Base-by-base conservation (phyloP, 371 early-diverging fungal genomes). In the Dinochytrium kinnereticum region DNA sequence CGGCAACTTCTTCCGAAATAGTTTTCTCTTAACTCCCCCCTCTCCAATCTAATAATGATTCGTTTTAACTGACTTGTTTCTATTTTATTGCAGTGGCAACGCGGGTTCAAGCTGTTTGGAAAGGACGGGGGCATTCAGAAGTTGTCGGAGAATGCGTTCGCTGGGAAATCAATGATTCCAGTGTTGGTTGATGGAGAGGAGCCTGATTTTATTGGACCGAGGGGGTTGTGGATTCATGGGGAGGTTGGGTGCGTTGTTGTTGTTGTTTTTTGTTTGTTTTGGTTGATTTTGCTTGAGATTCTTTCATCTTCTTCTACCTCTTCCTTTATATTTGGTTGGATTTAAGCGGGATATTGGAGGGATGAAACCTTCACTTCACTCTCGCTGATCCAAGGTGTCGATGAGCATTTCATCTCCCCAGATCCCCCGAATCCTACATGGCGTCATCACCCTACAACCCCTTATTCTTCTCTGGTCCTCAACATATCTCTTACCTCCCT, bases 161-260 rank as follows among this genome's bases (percentile, higher is more conserved):
- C 69, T 24, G 40, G 69, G 61, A 33, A 13, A 10, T 71, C 71
- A 7, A 24, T 71, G 36, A 71, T 71, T 38, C 71, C 71, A 2
- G 24, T 71, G 15, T n/a, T 67, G 2, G 21, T 57, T 13, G 71
- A 71, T 40, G 10, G 24, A 19, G 64, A 71, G 5, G 50, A 37
- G 5, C 59, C 71, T 2, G 71, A 61, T 10, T 59, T 31, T 49
- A 65, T 71, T 50, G 71, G 71, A 13, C 71, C 71, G 33, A 7
- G 64, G 21, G 71, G 71, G 2, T 51, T 71, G 17, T 71, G 71
- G 71, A 71, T 71, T 34, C 64, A 64, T 24, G 71, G 71, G 5
- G 61, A 57, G 21, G 70, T 74, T 33, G 65, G 78, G 80, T 49
- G 36, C n/a, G n/a, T n/a, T n/a, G n/a, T n/a, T n/a, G n/a, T n/a